A percentile compares a stretch with the other conserved stretches of the same genome.
These are phyloP conservation scores for Aspergillus kassunensis DNA, from an alignment of 495 filamentous ascomycete genomes.

Conservation along the genomic window DNA sequence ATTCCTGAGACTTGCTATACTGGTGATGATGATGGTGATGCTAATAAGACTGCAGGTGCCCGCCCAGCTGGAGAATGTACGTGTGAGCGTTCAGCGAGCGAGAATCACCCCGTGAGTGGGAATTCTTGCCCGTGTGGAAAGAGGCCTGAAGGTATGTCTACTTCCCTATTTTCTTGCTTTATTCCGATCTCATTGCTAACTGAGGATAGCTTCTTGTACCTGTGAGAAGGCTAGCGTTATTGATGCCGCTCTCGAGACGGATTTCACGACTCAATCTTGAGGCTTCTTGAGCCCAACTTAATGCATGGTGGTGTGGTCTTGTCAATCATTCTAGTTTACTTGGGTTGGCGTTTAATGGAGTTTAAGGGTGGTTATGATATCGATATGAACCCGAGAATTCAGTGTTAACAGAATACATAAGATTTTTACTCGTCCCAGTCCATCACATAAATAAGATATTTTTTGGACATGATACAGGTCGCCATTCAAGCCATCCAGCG, in stretches of 20 bases:
- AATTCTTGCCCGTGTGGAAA: conserved; percentile 73
- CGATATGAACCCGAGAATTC: not conserved
- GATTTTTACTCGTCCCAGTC: not conserved
- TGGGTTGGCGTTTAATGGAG: conserved; percentile 5
- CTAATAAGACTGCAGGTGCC: conserved; percentile 39
- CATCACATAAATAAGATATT: not conserved
- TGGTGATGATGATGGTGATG: not conserved
- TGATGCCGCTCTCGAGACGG: conserved; percentile 57
- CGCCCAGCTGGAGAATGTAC: conserved; percentile 79
- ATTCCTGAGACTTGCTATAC: conserved; percentile 4
- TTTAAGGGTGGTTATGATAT: conserved; percentile 4
- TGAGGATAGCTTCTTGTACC: conserved; percentile 64
- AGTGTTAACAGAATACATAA: not conserved
- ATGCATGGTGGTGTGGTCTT: not conserved
- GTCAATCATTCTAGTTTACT: not conserved
- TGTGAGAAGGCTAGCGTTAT: conserved; percentile 69
- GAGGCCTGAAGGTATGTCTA: conserved; percentile 59
- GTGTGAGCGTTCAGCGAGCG: conserved; percentile 66
- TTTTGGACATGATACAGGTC: not conserved
- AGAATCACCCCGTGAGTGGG: conserved; percentile 62
- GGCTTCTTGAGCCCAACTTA: no score
- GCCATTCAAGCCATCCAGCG: conserved; percentile 16
- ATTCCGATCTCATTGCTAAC: not conserved
- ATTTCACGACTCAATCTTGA: conserved; percentile 64
- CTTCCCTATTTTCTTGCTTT: not conserved